Evolutionary conservation across 2,329 filamentous ascomycete genomes (phyloP), one percentile per base, ranked within the genome.

Genomic region (Didymella arachidicola): DNA sequence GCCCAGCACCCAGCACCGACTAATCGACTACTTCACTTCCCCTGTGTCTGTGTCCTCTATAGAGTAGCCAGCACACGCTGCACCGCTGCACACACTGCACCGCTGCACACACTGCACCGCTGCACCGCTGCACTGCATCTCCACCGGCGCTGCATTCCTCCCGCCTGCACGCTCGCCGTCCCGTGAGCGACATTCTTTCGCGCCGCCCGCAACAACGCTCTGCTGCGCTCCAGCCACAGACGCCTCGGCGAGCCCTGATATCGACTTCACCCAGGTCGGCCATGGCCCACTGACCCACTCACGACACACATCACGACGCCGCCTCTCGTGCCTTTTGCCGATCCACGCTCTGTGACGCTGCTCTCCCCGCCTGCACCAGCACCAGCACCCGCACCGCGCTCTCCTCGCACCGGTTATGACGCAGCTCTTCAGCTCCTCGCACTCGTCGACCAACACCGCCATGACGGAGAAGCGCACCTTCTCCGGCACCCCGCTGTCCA

Each of bases 381-480:
- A 18, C 30, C 38, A 27, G 48, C 48, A 8, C 42, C 54, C 16
- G 54, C 56, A 18, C 30, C 38, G 25, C 44, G 29, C 45, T 22
- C 53, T 32, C 34, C 59, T n/a, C 19, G 48, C 16, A 38, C 50
- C 43, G 45, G 60, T 64, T 59, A 80, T 79, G 78, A 79, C 78
- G 64, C 77, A 79, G 66, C 72, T 80, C 60, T 78, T 79, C 72
- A 77, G 67, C 71, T 75, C 75, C 47, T 73, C 74, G 52, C 69
- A 72, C 49, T 72, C 72, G 49, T 73, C 72, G 32, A 72, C 63
- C 68, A 70, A 74, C 62, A 65, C 77, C 62, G 70, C 68, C 60
- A 72, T 77, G 72, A 68, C 77, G 41, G 79, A 80, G 70, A 82
- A 82, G 76, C 77, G 81, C 62, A 77, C 79, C 69, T 83, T 83